Evolutionary conservation across 1,284 basidiomycete species (phyloP).

Genomic region (Leccinum huronense): DNA sequence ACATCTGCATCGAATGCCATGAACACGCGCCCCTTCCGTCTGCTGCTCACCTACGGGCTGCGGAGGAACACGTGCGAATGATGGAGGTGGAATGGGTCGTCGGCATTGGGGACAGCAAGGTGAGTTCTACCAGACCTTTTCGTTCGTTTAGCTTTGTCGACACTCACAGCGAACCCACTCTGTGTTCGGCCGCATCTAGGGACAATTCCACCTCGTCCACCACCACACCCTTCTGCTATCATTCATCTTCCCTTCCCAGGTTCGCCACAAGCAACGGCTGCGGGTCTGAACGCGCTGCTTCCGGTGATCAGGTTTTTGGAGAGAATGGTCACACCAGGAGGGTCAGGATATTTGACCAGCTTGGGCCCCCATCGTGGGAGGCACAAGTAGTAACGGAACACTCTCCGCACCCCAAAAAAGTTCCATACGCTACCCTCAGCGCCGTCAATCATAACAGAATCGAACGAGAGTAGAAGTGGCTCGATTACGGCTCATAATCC

Average conservation of each 20-base stretch:
- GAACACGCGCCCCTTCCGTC: slow-evolving; percentile 72
- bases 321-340: slow-evolving; percentile 4
- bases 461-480: not conserved
- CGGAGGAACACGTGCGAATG: slow-evolving; percentile 3
- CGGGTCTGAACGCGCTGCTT: slow-evolving; percentile 2
- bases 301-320: slow-evolving; percentile 2
- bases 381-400: not conserved
- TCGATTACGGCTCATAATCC: slow-evolving; percentile 2
- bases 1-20: slow-evolving; percentile 85
- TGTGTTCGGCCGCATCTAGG: not conserved
- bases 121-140: not conserved
- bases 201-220: not conserved
- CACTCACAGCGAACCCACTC: not conserved
- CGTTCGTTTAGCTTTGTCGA: not conserved
- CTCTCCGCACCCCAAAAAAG: not conserved
- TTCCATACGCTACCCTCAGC: not conserved
- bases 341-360: not conserved
- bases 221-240: slow-evolving; percentile 3
- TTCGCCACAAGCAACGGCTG: not conserved
- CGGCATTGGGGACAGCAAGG: not conserved
- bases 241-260: slow-evolving; percentile 1
- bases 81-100: slow-evolving; percentile 4
- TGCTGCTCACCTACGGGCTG: not conserved
- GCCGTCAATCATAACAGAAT: not conserved
- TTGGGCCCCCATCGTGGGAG: not conserved